These are phyloP conservation scores for Monilinia fructicola DNA, from an alignment of 2,329 filamentous ascomycete species.

Conservation along the genomic window DNA sequence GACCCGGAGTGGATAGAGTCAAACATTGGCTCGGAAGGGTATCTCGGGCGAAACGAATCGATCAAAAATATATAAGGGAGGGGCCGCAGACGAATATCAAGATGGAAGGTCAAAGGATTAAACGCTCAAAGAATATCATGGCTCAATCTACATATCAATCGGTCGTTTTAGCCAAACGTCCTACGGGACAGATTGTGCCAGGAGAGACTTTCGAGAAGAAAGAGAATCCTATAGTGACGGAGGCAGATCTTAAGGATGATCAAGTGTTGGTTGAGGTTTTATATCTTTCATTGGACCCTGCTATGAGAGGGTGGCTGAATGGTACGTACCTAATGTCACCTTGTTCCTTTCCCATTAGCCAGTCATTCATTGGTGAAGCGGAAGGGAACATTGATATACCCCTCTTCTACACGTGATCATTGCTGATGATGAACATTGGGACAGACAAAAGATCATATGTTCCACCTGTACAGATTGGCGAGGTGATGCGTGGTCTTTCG, in stretches of 20 bases:
- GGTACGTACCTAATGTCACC: slow-evolving; percentile 42
- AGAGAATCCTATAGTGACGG: slow-evolving; percentile 47
- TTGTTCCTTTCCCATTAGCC: slow-evolving; percentile 19
- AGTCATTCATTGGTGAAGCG: not conserved
- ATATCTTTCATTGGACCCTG: slow-evolving; percentile 70
- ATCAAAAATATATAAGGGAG: slow-evolving; percentile 21
- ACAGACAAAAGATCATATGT: slow-evolving; percentile 58
- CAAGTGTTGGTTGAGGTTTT: slow-evolving; percentile 60
- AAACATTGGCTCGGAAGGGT: not conserved
- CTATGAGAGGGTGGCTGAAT: slow-evolving; percentile 74
- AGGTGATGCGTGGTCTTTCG: slow-evolving; percentile 64
- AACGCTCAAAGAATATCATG: slow-evolving; percentile 36
- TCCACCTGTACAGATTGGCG: slow-evolving; percentile 66
- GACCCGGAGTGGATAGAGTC: slow-evolving; percentile 3
- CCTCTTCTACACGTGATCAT: slow-evolving; percentile 14
- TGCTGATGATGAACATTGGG: not conserved
- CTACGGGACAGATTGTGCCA: slow-evolving; percentile 58
- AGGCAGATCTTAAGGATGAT: slow-evolving; percentile 58
- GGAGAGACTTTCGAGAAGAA: slow-evolving; percentile 63
- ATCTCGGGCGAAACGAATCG: not conserved
- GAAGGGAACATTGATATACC: not conserved
- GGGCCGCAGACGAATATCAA: slow-evolving; percentile 3
- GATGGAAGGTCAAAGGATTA: slow-evolving; percentile 21
- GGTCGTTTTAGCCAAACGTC: slow-evolving; percentile 64
- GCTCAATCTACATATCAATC: slow-evolving; percentile 38